Conservation (phyloP, 495 filamentous ascomycete species). For the Bacidia gigantensis region DNA sequence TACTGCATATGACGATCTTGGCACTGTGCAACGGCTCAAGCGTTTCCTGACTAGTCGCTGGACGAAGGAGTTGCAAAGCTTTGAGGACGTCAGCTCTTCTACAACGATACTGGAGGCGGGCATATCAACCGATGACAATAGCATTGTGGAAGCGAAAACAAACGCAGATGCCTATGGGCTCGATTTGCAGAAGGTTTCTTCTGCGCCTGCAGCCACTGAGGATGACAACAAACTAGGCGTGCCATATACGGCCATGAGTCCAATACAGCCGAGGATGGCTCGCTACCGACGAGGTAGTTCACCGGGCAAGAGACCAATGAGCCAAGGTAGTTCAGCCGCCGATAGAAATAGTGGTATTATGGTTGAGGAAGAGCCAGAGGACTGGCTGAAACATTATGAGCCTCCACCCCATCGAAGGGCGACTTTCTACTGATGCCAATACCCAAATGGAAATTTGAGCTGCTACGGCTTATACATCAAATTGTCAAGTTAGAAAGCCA, state of each 20-base stretch:
- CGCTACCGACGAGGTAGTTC: slow-evolving; percentile 5
- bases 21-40: slow-evolving; percentile 31
- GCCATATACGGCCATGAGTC: slow-evolving; percentile 4
- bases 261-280: slow-evolving; percentile 3
- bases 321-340: slow-evolving; percentile 7
- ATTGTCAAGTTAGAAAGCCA: too few relatives aligned
- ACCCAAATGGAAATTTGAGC: too few relatives aligned
- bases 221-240: neutral
- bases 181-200: slow-evolving; percentile 5
- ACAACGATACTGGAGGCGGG: slow-evolving; percentile 14
- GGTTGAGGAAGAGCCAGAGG: slow-evolving; percentile 32
- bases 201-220: slow-evolving; percentile 7
- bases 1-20: slow-evolving; percentile 26
- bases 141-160: neutral
- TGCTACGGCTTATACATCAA: too few relatives aligned
- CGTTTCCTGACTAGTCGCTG: slow-evolving; percentile 29
- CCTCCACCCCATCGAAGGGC: neutral
- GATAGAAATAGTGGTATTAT: slow-evolving; percentile 30
- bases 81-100: slow-evolving; percentile 6
- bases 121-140: neutral
- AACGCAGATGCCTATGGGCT: slow-evolving; percentile 10
- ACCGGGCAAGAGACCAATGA: neutral
- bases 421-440: neutral
- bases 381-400: slow-evolving; percentile 14
- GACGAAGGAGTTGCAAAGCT: slow-evolving; percentile 24